Evolutionary conservation across 75 land plant genomes (phyloP).

Genomic region (Sequoia sempervirens): DNA sequence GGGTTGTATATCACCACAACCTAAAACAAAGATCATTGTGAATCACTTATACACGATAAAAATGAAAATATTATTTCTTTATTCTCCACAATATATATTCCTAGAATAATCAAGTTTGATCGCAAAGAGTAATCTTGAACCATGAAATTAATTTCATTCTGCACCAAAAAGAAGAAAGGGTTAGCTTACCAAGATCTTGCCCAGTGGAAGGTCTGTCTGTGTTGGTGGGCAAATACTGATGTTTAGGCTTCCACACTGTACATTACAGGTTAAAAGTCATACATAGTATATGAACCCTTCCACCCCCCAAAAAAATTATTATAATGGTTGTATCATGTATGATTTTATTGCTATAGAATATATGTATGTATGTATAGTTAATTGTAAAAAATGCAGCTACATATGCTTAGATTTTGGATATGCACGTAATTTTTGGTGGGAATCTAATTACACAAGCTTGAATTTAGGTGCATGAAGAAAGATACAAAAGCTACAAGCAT

Average conservation of each 20-base stretch:
- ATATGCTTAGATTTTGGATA: background rate
- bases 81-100: background rate
- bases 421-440: too few species aligned
- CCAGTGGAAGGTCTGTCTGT: slow-evolving; percentile 49
- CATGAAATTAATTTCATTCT: background rate
- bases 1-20: slow-evolving; percentile 72
- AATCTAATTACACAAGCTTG: too few species aligned
- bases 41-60: background rate
- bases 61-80: background rate
- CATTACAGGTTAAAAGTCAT: slow-evolving; percentile 1
- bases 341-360: background rate
- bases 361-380: background rate
- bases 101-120: background rate
- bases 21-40: slow-evolving; percentile 21
- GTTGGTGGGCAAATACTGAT: slow-evolving; percentile 90
- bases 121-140: background rate
- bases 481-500: too few species aligned
- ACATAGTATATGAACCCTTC: background rate
- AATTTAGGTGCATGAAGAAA: too few species aligned
- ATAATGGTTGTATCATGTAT: background rate
- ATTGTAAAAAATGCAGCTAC: background rate
- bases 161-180: background rate
- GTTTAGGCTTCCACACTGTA: slow-evolving; percentile 78
- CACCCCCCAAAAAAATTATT: background rate
- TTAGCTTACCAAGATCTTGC: slow-evolving; percentile 57